Evolutionary conservation across 1,139 yeast genomes (phyloP), one percentile per base, ranked within the genome.

Genomic region (Zygosaccharomyces pseudobailii): DNA sequence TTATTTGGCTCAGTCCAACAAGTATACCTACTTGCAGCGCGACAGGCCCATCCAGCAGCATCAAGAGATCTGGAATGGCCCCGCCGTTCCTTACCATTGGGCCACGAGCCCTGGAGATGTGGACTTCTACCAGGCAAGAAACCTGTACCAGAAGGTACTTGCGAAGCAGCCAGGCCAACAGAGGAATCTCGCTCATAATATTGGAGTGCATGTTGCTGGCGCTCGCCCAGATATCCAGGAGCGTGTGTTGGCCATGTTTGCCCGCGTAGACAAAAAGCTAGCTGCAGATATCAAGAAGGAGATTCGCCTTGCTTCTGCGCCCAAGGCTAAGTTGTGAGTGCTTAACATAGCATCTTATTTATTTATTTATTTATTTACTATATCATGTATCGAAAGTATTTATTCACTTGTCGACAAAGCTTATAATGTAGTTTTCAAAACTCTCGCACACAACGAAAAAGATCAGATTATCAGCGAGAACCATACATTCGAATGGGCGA

Each of bases 81-180:
- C 94, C 55, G 96, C 95, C 48, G 74, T 82, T 55, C 87, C 88
- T 59, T 86, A 80, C 82, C 94, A 87, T 74, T 89, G 96, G 96
- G 76, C 79, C 54, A 79, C 79, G 49, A 44, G 56, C 9, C 77
- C 78, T 39, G 84, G 82, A 49, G 84, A 76, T 48, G 74, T 73
- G 48, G 96, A 88, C 67, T 82, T 68, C 60, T 73, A 75, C 62
- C 87, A 84, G 71, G 78, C 97, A 61, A 75, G 84, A 69, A 73
- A 67, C 58, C 69, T 75, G 66, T 90, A 86, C 54, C 78, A 73
- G 83, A 73, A 82, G 51, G 92, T 85, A 41, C 77, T 87, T 68
- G 87, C 85, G 52, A 83, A 73, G 66, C 80, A 81, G 61, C 79
- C 82, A 25, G 85, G 87, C 58, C 95, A 87, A 71, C 96, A 87